Conservation (phyloP, 768 basidiomycete species). For the Wakefieldia striispora region DNA sequence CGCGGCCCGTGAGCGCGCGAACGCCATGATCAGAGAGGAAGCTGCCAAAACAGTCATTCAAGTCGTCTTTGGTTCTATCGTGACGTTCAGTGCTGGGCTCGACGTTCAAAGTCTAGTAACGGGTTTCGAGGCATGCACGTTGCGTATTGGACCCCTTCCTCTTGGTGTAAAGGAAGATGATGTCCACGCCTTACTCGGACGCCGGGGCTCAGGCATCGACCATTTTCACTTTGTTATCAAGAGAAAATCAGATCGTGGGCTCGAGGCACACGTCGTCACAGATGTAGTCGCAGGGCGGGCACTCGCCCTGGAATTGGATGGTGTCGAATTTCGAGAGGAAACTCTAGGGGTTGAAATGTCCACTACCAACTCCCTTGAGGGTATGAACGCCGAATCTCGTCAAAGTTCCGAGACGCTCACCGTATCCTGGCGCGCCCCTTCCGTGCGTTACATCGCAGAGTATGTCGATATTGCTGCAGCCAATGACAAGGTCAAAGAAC, state of each 20-base stretch:
- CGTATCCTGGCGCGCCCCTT: conserved; percentile 52
- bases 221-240: conserved; percentile 36
- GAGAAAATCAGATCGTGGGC: conserved; percentile 24
- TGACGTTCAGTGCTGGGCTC: conserved; percentile 50
- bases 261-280: conserved; percentile 44
- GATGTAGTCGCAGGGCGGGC: conserved; percentile 40
- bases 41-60: conserved; percentile 42
- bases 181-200: conserved; percentile 41
- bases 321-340: conserved; percentile 45
- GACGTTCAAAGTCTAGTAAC: conserved; percentile 43
- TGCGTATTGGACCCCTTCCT: conserved; percentile 48
- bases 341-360: conserved; percentile 42
- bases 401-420: conserved; percentile 40
- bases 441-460: conserved; percentile 42
- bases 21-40: conserved; percentile 31
- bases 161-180: conserved; percentile 37
- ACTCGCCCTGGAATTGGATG: conserved; percentile 46
- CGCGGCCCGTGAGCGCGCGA: conserved; percentile 13
- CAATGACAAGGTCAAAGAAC: conserved; percentile 30
- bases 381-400: conserved; percentile 39
- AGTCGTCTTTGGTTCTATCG: conserved; percentile 46
- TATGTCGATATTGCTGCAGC: conserved; percentile 32
- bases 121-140: conserved; percentile 51
- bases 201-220: conserved; percentile 39
- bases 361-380: conserved; percentile 37